phyloP scores from a whole-genome alignment of 305 asterid genomes.

The Solanum aculeatissimum region DNA sequence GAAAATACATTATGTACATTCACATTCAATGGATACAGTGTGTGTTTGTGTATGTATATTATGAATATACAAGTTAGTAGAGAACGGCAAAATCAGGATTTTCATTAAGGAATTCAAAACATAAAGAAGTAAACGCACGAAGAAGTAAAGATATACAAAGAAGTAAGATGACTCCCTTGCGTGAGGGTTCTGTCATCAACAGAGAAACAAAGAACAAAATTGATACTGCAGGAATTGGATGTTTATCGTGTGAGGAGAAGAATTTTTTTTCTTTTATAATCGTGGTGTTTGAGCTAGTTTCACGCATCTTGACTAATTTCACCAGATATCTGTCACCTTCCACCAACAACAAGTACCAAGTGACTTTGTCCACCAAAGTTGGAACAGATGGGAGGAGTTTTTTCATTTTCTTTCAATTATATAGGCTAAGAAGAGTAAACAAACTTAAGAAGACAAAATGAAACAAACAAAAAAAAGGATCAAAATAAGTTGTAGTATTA shows the following conservation, averaged over 20 bases:
- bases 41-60: not conserved
- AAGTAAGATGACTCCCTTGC: not conserved
- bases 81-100: not conserved
- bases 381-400: not conserved
- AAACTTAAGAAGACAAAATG: not conserved
- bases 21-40: not conserved
- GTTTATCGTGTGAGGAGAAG: not conserved
- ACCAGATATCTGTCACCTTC: not conserved
- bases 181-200: not conserved
- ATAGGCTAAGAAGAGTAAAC: not conserved
- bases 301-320: not conserved
- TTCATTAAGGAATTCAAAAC: not conserved
- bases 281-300: no score
- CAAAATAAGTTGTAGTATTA: not conserved
- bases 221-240: not conserved
- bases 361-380: not conserved
- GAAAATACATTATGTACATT: not conserved
- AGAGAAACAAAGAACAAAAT: not conserved
- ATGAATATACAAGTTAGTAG: not conserved
- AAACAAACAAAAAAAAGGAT: not conserved
- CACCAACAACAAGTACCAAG: not conserved
- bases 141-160: not conserved
- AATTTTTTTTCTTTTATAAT: not conserved
- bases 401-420: not conserved
- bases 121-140: not conserved